phyloP scores from a whole-genome alignment of 192 early-diverging fungal species.

The Fimicolochytrium jonesii region DNA sequence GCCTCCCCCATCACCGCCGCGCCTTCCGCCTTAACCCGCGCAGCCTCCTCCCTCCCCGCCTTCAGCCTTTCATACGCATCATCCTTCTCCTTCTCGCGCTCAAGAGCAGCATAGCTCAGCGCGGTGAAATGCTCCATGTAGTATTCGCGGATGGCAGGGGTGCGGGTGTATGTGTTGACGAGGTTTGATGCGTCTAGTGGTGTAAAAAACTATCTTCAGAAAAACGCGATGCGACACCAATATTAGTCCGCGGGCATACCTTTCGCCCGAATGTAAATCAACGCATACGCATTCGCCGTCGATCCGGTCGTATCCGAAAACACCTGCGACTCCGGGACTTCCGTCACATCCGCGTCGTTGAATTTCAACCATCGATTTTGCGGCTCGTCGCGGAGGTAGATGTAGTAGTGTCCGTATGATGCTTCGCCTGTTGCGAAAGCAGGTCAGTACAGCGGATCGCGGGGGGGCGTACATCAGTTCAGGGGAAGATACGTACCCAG shows the following conservation, averaged over 20 bases:
- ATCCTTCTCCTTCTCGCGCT: too few species aligned
- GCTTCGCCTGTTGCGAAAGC: conserved; percentile 31
- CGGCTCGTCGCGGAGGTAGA: conserved; percentile 27
- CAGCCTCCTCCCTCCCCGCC: too few species aligned
- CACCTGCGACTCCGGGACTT: conserved; percentile 30
- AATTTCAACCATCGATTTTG: conserved; percentile 35
- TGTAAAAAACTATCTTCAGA: too few species aligned
- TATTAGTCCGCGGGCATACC: neutral
- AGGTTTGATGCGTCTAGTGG: neutral
- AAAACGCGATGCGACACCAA: too few species aligned
- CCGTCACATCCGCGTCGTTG: conserved; percentile 32
- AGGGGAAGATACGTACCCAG: neutral
- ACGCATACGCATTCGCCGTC: conserved; percentile 27
- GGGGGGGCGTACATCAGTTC: neutral
- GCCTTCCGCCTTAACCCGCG: too few species aligned
- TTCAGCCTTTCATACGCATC: too few species aligned
- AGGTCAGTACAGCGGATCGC: neutral
- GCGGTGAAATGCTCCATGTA: neutral
- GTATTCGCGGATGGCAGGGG: neutral
- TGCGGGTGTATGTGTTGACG: neutral
- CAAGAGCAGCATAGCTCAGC: too few species aligned
- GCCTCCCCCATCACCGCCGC: too few species aligned
- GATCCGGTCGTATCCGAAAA: conserved; percentile 31
- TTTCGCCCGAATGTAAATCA: conserved; percentile 26
- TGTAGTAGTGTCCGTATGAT: conserved; percentile 41